Evolutionary conservation across 768 basidiomycete genomes (phyloP).

Genomic region (Gautieria morchelliformis): DNA sequence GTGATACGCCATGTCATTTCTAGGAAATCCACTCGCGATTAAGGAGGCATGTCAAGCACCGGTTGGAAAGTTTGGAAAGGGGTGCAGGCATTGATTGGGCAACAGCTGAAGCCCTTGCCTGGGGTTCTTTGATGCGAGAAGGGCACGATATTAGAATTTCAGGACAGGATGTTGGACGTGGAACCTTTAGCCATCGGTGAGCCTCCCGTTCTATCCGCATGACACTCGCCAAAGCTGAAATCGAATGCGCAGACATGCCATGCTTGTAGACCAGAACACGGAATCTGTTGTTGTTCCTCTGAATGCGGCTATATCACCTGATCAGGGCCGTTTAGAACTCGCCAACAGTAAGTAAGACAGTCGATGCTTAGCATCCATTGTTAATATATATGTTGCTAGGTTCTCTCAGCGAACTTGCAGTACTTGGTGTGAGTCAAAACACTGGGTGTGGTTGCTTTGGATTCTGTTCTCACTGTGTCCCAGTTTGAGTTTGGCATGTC

Average conservation of each 20-base stretch:
- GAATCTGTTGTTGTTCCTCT: conserved; percentile 76
- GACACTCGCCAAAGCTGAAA: conserved; percentile 2
- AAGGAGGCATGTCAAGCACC: conserved; percentile 68
- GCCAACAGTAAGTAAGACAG: conserved; percentile 68
- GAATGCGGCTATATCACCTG: conserved; percentile 53
- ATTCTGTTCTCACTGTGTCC: neutral
- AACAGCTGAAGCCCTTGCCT: conserved; percentile 84
- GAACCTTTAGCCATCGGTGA: conserved; percentile 77
- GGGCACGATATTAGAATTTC: conserved; percentile 82
- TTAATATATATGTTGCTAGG: conserved; percentile 31
- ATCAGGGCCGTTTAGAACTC: conserved; percentile 64
- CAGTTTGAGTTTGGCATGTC: conserved; percentile 88
- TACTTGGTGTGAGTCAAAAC: conserved; percentile 57
- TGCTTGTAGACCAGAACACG: conserved; percentile 82
- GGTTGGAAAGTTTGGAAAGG: conserved; percentile 57
- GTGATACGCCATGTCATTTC: neutral
- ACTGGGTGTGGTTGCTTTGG: neutral
- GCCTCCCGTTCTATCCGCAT: conserved; percentile 2
- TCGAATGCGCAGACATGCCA: conserved; percentile 53
- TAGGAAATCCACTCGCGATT: conserved; percentile 76
- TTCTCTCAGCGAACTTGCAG: conserved; percentile 83
- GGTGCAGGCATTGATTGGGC: conserved; percentile 81
- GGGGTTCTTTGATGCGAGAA: conserved; percentile 76
- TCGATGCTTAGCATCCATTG: neutral
- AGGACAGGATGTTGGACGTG: conserved; percentile 87